These are phyloP conservation scores for Fonsecaea erecta DNA, from an alignment of 2,329 filamentous ascomycete species.

Conservation along the genomic window DNA sequence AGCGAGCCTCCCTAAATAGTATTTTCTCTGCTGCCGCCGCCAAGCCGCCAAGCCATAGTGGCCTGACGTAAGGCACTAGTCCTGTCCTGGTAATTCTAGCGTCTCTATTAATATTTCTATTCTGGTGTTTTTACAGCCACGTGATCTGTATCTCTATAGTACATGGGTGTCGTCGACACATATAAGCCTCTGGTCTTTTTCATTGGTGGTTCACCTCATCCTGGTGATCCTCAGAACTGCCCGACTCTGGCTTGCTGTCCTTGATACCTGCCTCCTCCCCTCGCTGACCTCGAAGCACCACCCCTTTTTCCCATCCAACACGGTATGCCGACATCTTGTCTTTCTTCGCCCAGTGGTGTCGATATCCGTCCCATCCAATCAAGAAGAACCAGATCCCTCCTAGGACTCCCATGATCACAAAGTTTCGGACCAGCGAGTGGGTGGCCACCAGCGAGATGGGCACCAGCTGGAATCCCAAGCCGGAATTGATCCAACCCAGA, in stretches of 20 bases:
- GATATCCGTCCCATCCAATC: constrained; percentile 13
- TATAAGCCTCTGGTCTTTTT: neutral
- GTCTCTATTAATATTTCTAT: neutral
- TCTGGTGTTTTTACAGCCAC: neutral
- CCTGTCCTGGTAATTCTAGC: neutral
- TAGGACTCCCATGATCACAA: constrained; percentile 22
- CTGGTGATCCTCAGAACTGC: neutral
- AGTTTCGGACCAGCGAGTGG: constrained; percentile 18
- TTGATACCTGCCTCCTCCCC: neutral
- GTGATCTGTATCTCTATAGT: neutral
- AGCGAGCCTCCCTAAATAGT: constrained; percentile 10
- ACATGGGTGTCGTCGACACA: neutral
- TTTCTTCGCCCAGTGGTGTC: constrained; percentile 18
- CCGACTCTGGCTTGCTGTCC: neutral
- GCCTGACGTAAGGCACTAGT: neutral
- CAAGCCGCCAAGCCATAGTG: neutral
- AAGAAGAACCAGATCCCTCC: constrained; percentile 24
- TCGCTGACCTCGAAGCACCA: neutral
- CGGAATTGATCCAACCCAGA: constrained; percentile 61
- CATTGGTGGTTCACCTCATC: neutral
- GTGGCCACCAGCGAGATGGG: constrained; percentile 35
- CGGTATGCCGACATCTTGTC: constrained; percentile 15
- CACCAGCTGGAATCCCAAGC: constrained; percentile 57
- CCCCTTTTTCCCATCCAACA: constrained; percentile 14
- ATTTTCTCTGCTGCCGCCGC: neutral